Evolutionary conservation across 1,284 basidiomycete genomes (phyloP), one percentile per base, ranked within the genome.

Genomic region (Ustilago nuda): DNA sequence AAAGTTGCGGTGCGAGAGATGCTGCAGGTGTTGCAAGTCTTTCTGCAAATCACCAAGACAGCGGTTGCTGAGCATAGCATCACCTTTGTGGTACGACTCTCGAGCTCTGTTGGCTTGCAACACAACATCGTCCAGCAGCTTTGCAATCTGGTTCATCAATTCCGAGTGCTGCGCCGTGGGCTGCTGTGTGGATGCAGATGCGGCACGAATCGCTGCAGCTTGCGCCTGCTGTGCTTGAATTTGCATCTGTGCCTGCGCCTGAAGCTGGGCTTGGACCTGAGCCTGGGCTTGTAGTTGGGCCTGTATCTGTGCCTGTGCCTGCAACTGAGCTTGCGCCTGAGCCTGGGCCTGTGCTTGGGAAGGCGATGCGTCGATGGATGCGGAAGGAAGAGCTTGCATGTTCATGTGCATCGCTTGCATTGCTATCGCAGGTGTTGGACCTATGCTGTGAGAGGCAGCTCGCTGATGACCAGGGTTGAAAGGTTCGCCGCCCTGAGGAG

Each of bases 11-110:
- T 72, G 68, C 23, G 79, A 78, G 33, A 82, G 75, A 35, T 79
- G 73, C 48, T 80, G 79, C 15, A 82, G 79, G 37, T 70, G 66
- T 8, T 73, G 69, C 56, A 82, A 52, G 33, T 72, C 76, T 19
- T 77, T 76, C 56, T 79, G 76, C 48, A 82, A 48, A 35, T 82
- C 80, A 19, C 72, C 79, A 1, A 82, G 71, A 56, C 77, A 81
- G 58, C 65, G 72, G 35, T 67, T 79, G 60, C 80, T 81, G 45
- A 68, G 62, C 41, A 61, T 66, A 50, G 79, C 79, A 27, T 81
- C 68, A 33, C 80, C 80, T 11, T 79, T 70, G 48, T 67, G 66
- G 69, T 81, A 82, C 5, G 75, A 64, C 12, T 82, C 79, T 19
- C 80, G 57, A 35, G 80, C 80, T 8, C 66, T 70, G 37, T 73